These are phyloP conservation scores for Syzygium grande DNA, from an alignment of 345 rosid species.

Conservation along the genomic window DNA sequence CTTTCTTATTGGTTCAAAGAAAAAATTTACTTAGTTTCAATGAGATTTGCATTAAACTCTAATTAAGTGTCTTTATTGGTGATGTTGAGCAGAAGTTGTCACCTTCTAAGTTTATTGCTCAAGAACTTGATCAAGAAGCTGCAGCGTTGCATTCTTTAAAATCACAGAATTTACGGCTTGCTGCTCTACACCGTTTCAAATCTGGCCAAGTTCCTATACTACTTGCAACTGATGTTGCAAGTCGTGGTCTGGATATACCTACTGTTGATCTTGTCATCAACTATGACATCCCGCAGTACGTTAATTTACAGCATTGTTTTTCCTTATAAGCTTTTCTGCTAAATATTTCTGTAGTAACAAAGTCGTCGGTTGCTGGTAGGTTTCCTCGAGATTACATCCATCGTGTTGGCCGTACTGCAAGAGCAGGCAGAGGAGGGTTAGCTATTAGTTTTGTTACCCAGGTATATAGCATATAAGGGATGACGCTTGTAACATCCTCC, in stretches of 20 bases:
- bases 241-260: slow-evolving; percentile 96
- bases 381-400: slow-evolving; percentile 87
- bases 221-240: slow-evolving; percentile 92
- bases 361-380: slow-evolving; percentile 21
- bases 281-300: slow-evolving; percentile 87
- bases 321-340: background rate
- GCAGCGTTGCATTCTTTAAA: slow-evolving; percentile 76
- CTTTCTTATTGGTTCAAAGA: background rate
- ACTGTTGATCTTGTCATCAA: slow-evolving; percentile 93
- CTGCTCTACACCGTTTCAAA: slow-evolving; percentile 78
- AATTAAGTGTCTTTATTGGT: background rate
- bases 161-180: slow-evolving; percentile 68
- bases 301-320: background rate
- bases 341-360: background rate
- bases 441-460: slow-evolving; percentile 76
- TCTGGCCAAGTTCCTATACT: slow-evolving; percentile 70
- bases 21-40: background rate
- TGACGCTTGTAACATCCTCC: background rate
- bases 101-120: slow-evolving; percentile 61
- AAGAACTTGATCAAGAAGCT: slow-evolving; percentile 74
- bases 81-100: slow-evolving; percentile 53
- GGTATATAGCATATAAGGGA: slow-evolving; percentile 27
- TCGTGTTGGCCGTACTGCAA: slow-evolving; percentile 98
- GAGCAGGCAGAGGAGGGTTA: slow-evolving; percentile 94
- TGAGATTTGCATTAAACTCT: background rate